Evolutionary conservation across 1,284 basidiomycete species (phyloP), one percentile per base, ranked within the genome.

Genomic region (Cutaneotrichosporon curvatum): DNA sequence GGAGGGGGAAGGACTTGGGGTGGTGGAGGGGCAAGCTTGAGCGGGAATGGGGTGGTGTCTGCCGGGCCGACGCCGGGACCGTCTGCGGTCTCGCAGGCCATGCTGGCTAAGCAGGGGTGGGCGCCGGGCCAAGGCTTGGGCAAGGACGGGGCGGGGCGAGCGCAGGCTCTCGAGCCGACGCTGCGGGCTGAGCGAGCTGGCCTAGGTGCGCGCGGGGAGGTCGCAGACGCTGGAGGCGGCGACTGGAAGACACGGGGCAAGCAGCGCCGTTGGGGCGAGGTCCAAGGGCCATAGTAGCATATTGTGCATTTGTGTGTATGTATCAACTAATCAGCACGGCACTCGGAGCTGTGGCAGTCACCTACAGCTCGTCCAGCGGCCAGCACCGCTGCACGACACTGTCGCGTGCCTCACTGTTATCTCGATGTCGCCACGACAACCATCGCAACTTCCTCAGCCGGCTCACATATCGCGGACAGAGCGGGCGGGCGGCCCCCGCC

Each of bases 81-180:
- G 7, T 40, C 40, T 10, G 40, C 38, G 8, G 55, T 60, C 11
- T 61, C 60, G 0, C 47, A 45, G 19, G 46, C 36, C 9, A 43
- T 70, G n/a, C 40, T 70, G 10, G 59, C 58, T 4, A 52, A 48
- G 21, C 66, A 68, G 45, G 68, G 68, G 9, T 70, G 68, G 68
- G 56, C 43, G 11, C 57, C 53, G 4, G 68, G 68, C 4, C 20
- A 37, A 6, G 66, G 66, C 1, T 51, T 70, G 5, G 68, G 68
- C 1, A 59, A 58, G 23, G 44, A 58, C n/a, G 47, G 50, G 3
- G 21, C 30, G 0, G 68, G 68, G 0, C 53, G 62, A 25, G 54
- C 59, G 1, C 57, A 61, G 37, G 57, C 65, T 0, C 42, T 70
- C 2, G 23, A 51, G 10, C 51, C 59, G 2, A 58, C 62, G 16